Evolutionary conservation across 805 yeast genomes (phyloP), one percentile per base, ranked within the genome.

Genomic region (Metschnikowia anglica): DNA sequence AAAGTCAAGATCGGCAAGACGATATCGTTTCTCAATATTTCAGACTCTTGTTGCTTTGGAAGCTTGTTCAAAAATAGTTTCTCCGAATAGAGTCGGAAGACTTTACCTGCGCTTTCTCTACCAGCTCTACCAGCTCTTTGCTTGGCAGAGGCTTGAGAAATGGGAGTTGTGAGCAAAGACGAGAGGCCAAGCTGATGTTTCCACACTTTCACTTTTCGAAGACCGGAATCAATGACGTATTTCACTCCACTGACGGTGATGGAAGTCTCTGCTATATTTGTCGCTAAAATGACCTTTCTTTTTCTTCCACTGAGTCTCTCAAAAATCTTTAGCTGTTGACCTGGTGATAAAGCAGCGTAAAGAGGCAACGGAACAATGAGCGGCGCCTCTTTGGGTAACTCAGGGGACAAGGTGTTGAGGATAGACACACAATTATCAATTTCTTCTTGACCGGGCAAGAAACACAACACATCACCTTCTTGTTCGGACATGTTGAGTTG

Each of bases 121-220:
- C 99, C 99, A n/a, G 99, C 98, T 74, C 99, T 86, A 62, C 99
- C 99, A 34, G 90, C 81, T 65, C 99, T 73, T 68, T 93, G 99
- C 26, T 86, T 79, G 0, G 98, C 99, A 29, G 96, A 85, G 0
- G 98, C 95, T 56, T 85, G 88, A 0, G 98, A 89, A 17, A 93
- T 83, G 1, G 99, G 93, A 0, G 93, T 88, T 0, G 97, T 90
- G 39, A 93, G 68, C 56, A 93, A 76, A 0, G 97, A 86, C n/a
- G 96, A 91, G 25, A 93, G 74, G 0, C 97, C 97, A 29, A 93
- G 68, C 53, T 84, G 89, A 56, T 91, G 96, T 55, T 93, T 80
- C 96, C 97, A 91, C 1, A 91, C 95, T 52, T 91, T 88, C 7
- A 91, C 95, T 59, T 93, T 93, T 44, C 97, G 75, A 37, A 91